Percentiles rank a stretch among this genome's conserved stretches.
phyloP scores from a whole-genome alignment of 495 filamentous ascomycete genomes.

The Penicillium antarcticum region DNA sequence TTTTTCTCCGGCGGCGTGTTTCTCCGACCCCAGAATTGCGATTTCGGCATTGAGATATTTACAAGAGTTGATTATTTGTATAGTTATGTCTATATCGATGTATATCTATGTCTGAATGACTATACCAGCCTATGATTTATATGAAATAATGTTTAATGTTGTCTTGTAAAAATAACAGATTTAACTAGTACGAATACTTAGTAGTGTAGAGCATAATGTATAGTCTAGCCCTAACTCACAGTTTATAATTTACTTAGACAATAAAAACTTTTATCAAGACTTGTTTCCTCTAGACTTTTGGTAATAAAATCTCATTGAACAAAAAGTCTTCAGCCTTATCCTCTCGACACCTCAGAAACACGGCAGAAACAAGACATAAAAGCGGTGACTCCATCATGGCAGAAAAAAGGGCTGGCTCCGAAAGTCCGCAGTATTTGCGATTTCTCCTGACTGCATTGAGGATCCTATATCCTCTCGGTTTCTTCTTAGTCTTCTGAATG shows the following conservation, averaged over 20 bases:
- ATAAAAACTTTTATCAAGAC: no score
- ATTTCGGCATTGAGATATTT: neutral
- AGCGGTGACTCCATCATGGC: slow-evolving; percentile 14
- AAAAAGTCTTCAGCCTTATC: neutral
- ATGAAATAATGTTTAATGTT: no score
- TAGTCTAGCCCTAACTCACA: no score
- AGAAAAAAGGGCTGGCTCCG: slow-evolving; percentile 22
- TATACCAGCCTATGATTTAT: no score
- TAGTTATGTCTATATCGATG: neutral
- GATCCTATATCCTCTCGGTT: slow-evolving; percentile 1
- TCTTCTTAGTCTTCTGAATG: slow-evolving; percentile 25
- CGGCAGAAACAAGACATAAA: neutral
- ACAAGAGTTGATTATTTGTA: no score
- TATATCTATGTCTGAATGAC: neutral
- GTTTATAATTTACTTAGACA: no score
- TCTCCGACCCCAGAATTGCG: slow-evolving; percentile 21
- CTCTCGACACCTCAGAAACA: neutral
- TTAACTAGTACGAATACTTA: no score
- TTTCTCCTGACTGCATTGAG: neutral
- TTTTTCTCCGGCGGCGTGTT: slow-evolving; percentile 27
- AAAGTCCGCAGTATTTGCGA: neutral
- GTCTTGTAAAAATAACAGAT: no score
- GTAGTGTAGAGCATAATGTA: no score
- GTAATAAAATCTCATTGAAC: neutral
- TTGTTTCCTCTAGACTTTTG: no score